Evolutionary conservation across 371 early-diverging fungal species (phyloP).

Genomic region (Mortierella sp.): DNA sequence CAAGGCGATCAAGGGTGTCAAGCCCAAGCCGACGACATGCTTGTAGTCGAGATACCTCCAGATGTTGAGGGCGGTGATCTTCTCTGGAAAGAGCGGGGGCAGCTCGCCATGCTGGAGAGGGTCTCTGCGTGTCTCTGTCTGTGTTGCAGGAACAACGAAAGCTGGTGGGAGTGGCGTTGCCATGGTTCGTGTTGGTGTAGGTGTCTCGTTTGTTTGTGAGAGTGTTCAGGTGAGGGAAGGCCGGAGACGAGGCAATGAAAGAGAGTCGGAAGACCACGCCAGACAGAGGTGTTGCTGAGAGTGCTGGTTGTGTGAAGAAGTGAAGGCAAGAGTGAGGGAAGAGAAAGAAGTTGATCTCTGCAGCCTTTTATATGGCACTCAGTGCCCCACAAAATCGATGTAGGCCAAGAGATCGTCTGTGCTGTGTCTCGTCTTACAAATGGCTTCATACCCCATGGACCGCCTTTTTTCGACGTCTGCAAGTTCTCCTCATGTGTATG

Average conservation of each 20-base stretch:
- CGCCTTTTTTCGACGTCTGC: no score
- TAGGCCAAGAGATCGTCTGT: neutral
- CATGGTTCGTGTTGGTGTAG: conserved; percentile 12
- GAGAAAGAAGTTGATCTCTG: neutral
- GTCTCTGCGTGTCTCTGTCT: conserved; percentile 45
- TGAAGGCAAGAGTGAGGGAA: neutral
- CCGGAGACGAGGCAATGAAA: no score
- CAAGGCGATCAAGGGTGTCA: conserved; percentile 83
- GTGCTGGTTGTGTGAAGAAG: neutral
- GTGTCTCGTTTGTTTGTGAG: neutral
- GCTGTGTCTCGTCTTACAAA: no score
- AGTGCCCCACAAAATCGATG: conserved; percentile 2
- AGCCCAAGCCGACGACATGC: conserved; percentile 74
- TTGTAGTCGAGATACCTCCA: conserved; percentile 83
- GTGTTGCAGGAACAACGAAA: conserved; percentile 47
- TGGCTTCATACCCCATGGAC: neutral
- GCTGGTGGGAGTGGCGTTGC: conserved; percentile 49
- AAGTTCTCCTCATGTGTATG: no score
- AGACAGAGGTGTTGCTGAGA: neutral
- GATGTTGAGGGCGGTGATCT: conserved; percentile 63
- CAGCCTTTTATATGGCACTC: no score
- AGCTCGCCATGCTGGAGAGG: conserved; percentile 46
- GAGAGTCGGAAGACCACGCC: no score
- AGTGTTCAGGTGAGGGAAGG: no score
- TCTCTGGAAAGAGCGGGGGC: conserved; percentile 65